Conservation (phyloP, 257 asterid genomes). For the Jacaranda copaia region DNA sequence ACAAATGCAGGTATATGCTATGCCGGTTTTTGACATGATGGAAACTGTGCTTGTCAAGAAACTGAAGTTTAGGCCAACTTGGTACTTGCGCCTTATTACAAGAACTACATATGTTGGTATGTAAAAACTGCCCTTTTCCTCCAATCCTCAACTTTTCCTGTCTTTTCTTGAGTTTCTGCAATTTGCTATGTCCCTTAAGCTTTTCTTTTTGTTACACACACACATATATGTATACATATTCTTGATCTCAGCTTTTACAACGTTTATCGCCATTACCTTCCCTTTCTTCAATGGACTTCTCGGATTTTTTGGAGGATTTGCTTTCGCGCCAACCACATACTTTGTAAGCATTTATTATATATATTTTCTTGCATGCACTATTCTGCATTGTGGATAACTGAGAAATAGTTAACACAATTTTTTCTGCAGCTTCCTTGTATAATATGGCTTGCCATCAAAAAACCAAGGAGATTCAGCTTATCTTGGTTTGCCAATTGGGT, state of each 20-base stretch:
- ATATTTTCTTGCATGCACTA: neutral
- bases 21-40: constrained; percentile 64
- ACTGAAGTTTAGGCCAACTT: constrained; percentile 38
- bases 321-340: constrained; percentile 56
- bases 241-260: constrained; percentile 48
- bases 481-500: constrained; percentile 60
- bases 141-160: neutral
- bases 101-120: constrained; percentile 56
- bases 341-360: constrained; percentile 41
- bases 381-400: neutral
- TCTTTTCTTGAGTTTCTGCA: neutral
- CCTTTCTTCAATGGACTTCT: constrained; percentile 60
- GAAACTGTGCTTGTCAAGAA: constrained; percentile 57
- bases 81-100: constrained; percentile 48
- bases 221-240: neutral
- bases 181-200: neutral
- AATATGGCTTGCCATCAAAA: constrained; percentile 49
- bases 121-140: constrained; percentile 1
- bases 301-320: constrained; percentile 54
- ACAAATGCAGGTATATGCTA: constrained; percentile 50
- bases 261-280: constrained; percentile 51
- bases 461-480: constrained; percentile 46
- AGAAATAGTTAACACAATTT: neutral
- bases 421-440: constrained; percentile 51
- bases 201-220: neutral